These are phyloP conservation scores for Leccinum subfulvum DNA, from an alignment of 1,284 basidiomycete species.

Conservation along the genomic window DNA sequence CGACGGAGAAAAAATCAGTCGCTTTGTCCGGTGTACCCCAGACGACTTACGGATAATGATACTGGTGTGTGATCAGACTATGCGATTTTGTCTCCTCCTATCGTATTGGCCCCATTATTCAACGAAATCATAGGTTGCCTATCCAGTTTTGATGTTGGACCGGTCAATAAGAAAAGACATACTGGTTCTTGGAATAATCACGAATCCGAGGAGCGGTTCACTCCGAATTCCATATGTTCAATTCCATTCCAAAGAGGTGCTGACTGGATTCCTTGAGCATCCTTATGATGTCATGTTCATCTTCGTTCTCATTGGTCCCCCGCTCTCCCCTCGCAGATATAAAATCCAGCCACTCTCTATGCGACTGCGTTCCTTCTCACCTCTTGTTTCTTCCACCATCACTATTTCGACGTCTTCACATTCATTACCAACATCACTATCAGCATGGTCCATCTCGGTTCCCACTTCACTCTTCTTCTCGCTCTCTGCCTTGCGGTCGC, in stretches of 20 bases:
- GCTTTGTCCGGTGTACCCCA: not conserved
- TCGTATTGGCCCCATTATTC: not conserved
- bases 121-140: not conserved
- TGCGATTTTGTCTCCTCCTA: not conserved
- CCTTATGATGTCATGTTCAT: slow-evolving; percentile 21
- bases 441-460: slow-evolving; percentile 29
- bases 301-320: slow-evolving; percentile 26
- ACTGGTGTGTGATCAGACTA: not conserved
- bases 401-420: slow-evolving; percentile 22
- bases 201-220: not conserved
- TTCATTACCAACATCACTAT: slow-evolving; percentile 31
- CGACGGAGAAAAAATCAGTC: not conserved
- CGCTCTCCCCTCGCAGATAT: slow-evolving; percentile 16
- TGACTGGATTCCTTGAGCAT: slow-evolving; percentile 6
- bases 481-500: slow-evolving; percentile 27
- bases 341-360: slow-evolving; percentile 19
- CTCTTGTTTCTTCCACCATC: slow-evolving; percentile 13
- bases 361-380: not conserved
- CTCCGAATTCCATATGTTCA: not conserved
- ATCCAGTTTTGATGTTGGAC: not conserved
- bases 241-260: slow-evolving; percentile 6
- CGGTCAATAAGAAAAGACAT: not conserved
- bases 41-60: no score
- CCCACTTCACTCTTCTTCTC: slow-evolving; percentile 32
- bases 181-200: not conserved